Percentiles rank a stretch among this genome's conserved stretches.
phyloP scores from a whole-genome alignment of 768 basidiomycete genomes.

The Macrolepiota dolichaula region DNA sequence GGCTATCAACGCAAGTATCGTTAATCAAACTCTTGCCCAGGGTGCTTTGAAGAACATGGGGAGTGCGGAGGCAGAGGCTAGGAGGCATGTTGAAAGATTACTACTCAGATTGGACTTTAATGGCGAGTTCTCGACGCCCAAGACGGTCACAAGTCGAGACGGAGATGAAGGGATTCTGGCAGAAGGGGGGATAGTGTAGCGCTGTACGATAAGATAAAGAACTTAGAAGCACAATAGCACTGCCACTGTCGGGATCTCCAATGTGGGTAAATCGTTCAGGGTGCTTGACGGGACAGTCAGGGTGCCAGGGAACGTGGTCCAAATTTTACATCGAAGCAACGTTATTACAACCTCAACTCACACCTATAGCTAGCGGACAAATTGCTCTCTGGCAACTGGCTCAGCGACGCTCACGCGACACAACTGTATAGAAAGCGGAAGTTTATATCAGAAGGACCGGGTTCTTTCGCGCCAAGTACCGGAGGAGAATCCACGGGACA shows the following conservation, averaged over 20 bases:
- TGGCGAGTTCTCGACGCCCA: constrained; percentile 61
- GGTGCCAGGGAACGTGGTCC: neutral
- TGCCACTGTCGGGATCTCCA: neutral
- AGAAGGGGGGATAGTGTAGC: constrained; percentile 29
- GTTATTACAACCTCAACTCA: neutral
- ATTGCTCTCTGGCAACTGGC: neutral
- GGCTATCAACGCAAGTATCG: constrained; percentile 55
- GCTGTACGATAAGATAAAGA: constrained; percentile 13
- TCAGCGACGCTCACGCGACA: neutral
- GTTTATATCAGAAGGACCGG: neutral
- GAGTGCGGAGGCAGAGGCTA: constrained; percentile 46
- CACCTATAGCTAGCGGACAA: constrained; percentile 11
- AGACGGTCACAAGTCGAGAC: constrained; percentile 19
- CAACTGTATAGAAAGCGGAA: neutral
- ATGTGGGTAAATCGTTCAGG: neutral
- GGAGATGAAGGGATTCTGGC: constrained; percentile 37
- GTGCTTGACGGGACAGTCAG: neutral
- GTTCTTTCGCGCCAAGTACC: neutral
- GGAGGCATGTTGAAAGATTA: constrained; percentile 79
- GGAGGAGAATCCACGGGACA: neutral
- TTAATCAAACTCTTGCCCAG: constrained; percentile 50
- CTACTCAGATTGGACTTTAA: constrained; percentile 85
- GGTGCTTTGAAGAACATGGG: constrained; percentile 47
- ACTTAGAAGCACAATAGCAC: constrained; percentile 1
- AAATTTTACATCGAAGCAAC: neutral